phyloP scores from a whole-genome alignment of 768 basidiomycete genomes.

The Leccinum fibrillosum region DNA sequence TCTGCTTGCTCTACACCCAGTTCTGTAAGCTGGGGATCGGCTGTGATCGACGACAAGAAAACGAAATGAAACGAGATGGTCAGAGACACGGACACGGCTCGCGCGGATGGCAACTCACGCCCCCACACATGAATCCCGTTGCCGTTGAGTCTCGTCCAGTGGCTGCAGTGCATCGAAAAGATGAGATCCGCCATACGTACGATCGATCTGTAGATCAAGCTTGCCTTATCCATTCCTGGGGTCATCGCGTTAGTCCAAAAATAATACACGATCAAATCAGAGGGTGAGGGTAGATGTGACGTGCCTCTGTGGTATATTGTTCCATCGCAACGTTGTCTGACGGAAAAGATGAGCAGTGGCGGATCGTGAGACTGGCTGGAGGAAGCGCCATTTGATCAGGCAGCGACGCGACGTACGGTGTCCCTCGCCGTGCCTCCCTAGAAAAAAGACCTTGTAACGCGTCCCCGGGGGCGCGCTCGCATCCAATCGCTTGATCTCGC shows the following conservation, averaged over 20 bases:
- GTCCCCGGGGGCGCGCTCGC: conserved; percentile 32
- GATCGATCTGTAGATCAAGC: conserved; percentile 14
- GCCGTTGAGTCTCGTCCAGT: conserved; percentile 59
- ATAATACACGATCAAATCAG: background rate
- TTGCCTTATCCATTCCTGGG: conserved; percentile 60
- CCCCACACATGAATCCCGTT: conserved; percentile 73
- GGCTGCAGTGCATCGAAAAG: conserved; percentile 14
- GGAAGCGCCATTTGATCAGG: background rate
- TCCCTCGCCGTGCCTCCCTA: conserved; percentile 73
- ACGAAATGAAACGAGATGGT: background rate
- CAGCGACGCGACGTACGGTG: conserved; percentile 51
- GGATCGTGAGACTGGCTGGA: conserved; percentile 29
- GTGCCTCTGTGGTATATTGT: conserved; percentile 55
- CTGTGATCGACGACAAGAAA: conserved; percentile 29
- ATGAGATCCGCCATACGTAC: background rate
- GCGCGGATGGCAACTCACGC: conserved; percentile 42
- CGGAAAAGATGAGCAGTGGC: conserved; percentile 45
- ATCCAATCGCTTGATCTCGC: conserved; percentile 45
- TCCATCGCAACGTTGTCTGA: conserved; percentile 68
- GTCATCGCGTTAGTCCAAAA: background rate
- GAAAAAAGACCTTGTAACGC: conserved; percentile 59
- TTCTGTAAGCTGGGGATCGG: conserved; percentile 63
- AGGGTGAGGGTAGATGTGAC: background rate
- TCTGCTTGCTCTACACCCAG: conserved; percentile 56
- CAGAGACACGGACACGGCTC: background rate